phyloP scores from a whole-genome alignment of 2,329 filamentous ascomycete genomes.

The Hypoxylon sp. region DNA sequence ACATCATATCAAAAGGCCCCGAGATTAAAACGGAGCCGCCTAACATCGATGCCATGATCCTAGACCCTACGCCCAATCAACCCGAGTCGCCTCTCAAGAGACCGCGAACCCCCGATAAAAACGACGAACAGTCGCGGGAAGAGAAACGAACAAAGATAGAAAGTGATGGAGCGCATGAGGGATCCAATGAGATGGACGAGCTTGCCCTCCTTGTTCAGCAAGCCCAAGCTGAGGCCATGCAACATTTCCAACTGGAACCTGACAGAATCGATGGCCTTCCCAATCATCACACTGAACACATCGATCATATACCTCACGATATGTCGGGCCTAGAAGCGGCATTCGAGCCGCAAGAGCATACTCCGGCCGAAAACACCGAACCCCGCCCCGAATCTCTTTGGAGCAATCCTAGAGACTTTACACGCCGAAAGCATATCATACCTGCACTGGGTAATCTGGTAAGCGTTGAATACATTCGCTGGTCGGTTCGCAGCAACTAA shows the following conservation, averaged over 20 bases:
- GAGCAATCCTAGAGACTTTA: conserved; percentile 54
- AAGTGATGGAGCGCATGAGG: conserved; percentile 39
- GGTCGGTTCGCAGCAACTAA: conserved; percentile 37
- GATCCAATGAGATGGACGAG: conserved; percentile 45
- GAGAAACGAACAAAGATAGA: conserved; percentile 54
- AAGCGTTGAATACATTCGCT: conserved; percentile 31
- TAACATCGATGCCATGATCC: conserved; percentile 45
- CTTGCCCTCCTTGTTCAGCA: conserved; percentile 53
- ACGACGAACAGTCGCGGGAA: conserved; percentile 40
- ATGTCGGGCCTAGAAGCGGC: conserved; percentile 31
- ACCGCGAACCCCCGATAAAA: conserved; percentile 47
- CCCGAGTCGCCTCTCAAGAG: conserved; percentile 51
- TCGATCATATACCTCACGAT: conserved; percentile 28
- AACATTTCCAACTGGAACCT: conserved; percentile 46
- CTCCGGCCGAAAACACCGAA: conserved; percentile 44
- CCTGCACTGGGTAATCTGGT: conserved; percentile 54
- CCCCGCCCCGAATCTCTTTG: conserved; percentile 51
- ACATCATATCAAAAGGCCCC: conserved; percentile 46
- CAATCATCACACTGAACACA: conserved; percentile 36
- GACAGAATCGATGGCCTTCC: conserved; percentile 36
- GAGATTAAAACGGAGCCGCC: conserved; percentile 52
- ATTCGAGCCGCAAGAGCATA: conserved; percentile 39
- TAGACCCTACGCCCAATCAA: conserved; percentile 44
- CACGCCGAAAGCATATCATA: conserved; percentile 54
- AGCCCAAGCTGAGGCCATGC: conserved; percentile 52